phyloP scores from a whole-genome alignment of 495 filamentous ascomycete species.

The Xylaria nigripes region DNA sequence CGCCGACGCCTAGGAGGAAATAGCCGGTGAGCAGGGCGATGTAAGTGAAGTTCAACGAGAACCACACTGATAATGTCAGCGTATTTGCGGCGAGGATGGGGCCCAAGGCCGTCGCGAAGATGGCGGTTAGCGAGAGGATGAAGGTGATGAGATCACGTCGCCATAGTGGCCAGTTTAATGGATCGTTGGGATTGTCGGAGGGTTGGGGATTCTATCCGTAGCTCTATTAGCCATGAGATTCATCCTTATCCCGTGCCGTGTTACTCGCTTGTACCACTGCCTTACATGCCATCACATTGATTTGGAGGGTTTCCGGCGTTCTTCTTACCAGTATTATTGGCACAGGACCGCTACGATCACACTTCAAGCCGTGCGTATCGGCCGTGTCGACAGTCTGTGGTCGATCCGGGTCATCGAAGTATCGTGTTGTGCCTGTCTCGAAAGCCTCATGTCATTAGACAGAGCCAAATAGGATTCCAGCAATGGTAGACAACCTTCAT shows the following conservation, averaged over 20 bases:
- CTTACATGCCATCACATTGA: conserved; percentile 13
- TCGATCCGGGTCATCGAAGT: conserved; percentile 49
- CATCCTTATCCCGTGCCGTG: background rate
- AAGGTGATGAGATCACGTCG: conserved; percentile 72
- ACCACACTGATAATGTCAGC: conserved; percentile 56
- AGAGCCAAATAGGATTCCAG: background rate
- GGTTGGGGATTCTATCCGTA: conserved; percentile 62
- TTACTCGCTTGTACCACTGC: background rate
- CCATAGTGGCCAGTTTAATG: conserved; percentile 82
- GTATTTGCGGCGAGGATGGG: conserved; percentile 86
- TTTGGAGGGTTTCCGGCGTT: conserved; percentile 41
- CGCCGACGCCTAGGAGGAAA: conserved; percentile 73
- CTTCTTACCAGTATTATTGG: conserved; percentile 71
- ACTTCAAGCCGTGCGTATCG: conserved; percentile 50
- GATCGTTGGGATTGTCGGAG: conserved; percentile 73
- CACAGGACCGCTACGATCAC: conserved; percentile 55
- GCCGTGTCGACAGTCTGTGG: conserved; percentile 33
- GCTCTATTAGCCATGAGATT: conserved; percentile 10
- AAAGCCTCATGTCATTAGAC: conserved; percentile 19
- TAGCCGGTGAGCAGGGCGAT: conserved; percentile 82
- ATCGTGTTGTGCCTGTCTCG: conserved; percentile 52
- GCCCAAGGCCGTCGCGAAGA: conserved; percentile 71
- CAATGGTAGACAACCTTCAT: background rate
- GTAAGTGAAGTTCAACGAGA: conserved; percentile 50
- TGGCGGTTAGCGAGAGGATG: conserved; percentile 67